Evolutionary conservation across 2,329 filamentous ascomycete genomes (phyloP), one percentile per base, ranked within the genome.

Genomic region (Grosmannia clavigera): DNA sequence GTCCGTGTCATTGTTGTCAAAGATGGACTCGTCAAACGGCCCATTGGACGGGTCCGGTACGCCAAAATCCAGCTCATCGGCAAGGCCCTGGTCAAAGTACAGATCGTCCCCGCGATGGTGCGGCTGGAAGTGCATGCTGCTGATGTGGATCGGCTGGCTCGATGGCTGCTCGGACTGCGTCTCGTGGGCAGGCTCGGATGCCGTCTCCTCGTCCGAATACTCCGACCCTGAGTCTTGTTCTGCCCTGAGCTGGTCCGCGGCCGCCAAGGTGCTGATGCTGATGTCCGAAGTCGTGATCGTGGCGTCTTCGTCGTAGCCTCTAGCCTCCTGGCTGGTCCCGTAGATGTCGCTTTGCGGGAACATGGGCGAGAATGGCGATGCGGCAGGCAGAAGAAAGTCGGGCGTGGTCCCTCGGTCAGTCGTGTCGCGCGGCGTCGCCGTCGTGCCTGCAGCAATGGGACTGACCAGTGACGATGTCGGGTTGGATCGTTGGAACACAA

Each of bases 21-120:
- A 90, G 16, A 89, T 78, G 6, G 84, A 86, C 68, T 90, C 87
- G 62, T 90, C 86, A 68, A 90, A 89, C 1, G 79, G 75, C 0
- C 75, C 74, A 1, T 76, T 76, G 33, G 85, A 81, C 22, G 76
- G 77, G 61, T 79, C 75, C 3, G 77, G 73, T 57, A 76, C 76
- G 9, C 76, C 74, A 65, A 81, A 78, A 50, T 76, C 73, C 7
- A 73, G 68, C 64, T 74, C 73, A 52, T 74, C 72, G 0, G 69
- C 59, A 67, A 81, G 71, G 61, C 77, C 78, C 56, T 80, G 78
- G 79, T 76, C 65, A 83, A 71, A 90, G 68, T 88, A 89, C 35
- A 88, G 73, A 64, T 89, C 86, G 64, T 86, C 83, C 40, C 82
- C 50, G 50, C 16, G 16, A n/a, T n/a, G 3, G 78, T 51, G 25